Percentiles rank a stretch among this genome's conserved stretches.
These are phyloP conservation scores for Quercus agrifolia DNA, from an alignment of 306 rosid species.

Conservation along the genomic window DNA sequence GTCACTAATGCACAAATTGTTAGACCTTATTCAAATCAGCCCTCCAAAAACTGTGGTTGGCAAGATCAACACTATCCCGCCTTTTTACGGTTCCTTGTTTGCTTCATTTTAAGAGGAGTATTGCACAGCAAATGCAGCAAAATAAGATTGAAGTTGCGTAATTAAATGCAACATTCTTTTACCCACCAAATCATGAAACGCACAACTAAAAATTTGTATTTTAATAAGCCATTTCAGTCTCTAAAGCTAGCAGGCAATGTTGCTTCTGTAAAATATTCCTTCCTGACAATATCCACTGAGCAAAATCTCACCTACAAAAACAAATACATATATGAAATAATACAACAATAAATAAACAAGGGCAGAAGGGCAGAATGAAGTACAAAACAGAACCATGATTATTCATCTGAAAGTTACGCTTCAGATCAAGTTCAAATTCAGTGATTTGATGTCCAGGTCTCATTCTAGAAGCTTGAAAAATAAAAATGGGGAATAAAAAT, in stretches of 20 bases:
- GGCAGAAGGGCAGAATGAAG: not conserved
- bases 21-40: too few relatives aligned
- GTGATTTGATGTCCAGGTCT: too few relatives aligned
- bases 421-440: not conserved
- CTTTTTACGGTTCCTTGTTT: too few relatives aligned
- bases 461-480: too few relatives aligned
- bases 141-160: not conserved
- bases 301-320: constrained; percentile 80
- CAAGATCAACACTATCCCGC: too few relatives aligned
- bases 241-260: constrained; percentile 64
- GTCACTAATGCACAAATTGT: too few relatives aligned
- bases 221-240: constrained; percentile 32
- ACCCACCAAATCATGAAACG: not conserved
- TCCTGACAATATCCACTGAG: constrained; percentile 61
- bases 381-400: not conserved
- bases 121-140: constrained; percentile 13
- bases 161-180: not conserved
- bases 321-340: not conserved
- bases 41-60: too few relatives aligned
- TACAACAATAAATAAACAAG: not conserved
- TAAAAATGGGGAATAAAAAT: too few relatives aligned
- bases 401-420: not conserved
- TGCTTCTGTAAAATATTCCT: constrained; percentile 71
- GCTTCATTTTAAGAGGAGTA: constrained; percentile 2
- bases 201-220: not conserved